Conservation (phyloP, 2,329 filamentous ascomycete genomes). For the Neopestalotiopsis sp. region DNA sequence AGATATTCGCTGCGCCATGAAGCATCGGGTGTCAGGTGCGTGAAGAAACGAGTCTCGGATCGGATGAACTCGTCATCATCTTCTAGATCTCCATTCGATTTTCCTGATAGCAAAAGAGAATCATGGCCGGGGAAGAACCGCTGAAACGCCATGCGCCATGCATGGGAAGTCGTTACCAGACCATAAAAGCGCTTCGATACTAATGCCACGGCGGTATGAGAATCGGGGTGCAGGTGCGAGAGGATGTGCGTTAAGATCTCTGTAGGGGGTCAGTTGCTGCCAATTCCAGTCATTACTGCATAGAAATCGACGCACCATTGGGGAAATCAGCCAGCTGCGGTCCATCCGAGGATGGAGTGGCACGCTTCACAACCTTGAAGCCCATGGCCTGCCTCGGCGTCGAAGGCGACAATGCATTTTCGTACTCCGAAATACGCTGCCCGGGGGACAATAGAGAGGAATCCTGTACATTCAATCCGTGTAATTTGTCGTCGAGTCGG, state of each 20-base stretch:
- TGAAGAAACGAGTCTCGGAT: constrained; percentile 80
- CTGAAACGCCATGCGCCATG: constrained; percentile 91
- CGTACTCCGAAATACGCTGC: constrained; percentile 65
- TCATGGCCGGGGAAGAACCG: constrained; percentile 86
- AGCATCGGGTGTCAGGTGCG: constrained; percentile 80
- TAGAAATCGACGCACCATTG: constrained; percentile 69
- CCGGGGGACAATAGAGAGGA: constrained; percentile 43
- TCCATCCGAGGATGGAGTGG: constrained; percentile 43
- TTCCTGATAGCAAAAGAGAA: constrained; percentile 49
- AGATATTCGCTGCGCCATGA: constrained; percentile 98
- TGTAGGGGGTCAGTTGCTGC: constrained; percentile 45
- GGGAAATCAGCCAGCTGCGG: constrained; percentile 67
- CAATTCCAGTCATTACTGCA: constrained; percentile 22
- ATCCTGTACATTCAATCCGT: constrained; percentile 54
- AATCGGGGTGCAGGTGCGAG: constrained; percentile 86
- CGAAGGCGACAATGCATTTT: constrained; percentile 59
- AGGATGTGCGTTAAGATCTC: constrained; percentile 92
- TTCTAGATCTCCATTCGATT: constrained; percentile 42
- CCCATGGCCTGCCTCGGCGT: constrained; percentile 54
- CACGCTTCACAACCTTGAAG: constrained; percentile 62
- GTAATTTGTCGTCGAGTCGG: constrained; percentile 56
- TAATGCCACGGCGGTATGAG: constrained; percentile 80
- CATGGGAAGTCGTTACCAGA: constrained; percentile 88
- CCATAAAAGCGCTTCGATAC: constrained; percentile 88
- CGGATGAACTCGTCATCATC: constrained; percentile 61